Evolutionary conservation across 352 stramenopile genomes (phyloP).

Genomic region (Phytophthora uliginosa): DNA sequence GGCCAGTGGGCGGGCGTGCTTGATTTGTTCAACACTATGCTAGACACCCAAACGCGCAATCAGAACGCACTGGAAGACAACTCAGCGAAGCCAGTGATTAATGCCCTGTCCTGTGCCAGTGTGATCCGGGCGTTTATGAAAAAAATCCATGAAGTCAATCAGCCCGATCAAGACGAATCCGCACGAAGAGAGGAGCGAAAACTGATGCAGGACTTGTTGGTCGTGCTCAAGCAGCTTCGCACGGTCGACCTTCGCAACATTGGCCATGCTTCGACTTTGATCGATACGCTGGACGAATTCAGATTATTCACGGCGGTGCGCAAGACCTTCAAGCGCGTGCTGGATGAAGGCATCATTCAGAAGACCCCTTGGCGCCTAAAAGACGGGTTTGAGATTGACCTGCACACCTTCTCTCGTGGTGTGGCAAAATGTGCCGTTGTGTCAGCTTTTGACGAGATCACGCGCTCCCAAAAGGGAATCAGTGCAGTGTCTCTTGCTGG

Average conservation of each 20-base stretch:
- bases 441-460: slow-evolving; percentile 64
- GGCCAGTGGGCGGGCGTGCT: slow-evolving; percentile 56
- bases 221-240: slow-evolving; percentile 60
- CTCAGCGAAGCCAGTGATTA: slow-evolving; percentile 40
- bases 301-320: slow-evolving; percentile 57
- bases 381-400: slow-evolving; percentile 72
- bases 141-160: slow-evolving; percentile 27
- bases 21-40: slow-evolving; percentile 70
- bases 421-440: slow-evolving; percentile 81
- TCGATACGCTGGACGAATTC: slow-evolving; percentile 70
- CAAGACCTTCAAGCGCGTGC: slow-evolving; percentile 57
- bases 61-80: slow-evolving; percentile 9
- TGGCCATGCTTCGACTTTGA: slow-evolving; percentile 60
- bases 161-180: slow-evolving; percentile 13
- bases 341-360: slow-evolving; percentile 52
- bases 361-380: slow-evolving; percentile 62
- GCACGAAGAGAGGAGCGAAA: slow-evolving; percentile 15
- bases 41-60: slow-evolving; percentile 40
- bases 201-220: slow-evolving; percentile 52
- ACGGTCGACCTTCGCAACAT: slow-evolving; percentile 53
- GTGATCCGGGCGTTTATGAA: slow-evolving; percentile 60
- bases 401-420: slow-evolving; percentile 76
- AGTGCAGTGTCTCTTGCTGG: slow-evolving; percentile 35
- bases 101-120: slow-evolving; percentile 57
- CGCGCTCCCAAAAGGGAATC: slow-evolving; percentile 34